Evolutionary conservation across 1,139 yeast genomes (phyloP), one percentile per base, ranked within the genome.

Genomic region (Meyerozyma athensensis): DNA sequence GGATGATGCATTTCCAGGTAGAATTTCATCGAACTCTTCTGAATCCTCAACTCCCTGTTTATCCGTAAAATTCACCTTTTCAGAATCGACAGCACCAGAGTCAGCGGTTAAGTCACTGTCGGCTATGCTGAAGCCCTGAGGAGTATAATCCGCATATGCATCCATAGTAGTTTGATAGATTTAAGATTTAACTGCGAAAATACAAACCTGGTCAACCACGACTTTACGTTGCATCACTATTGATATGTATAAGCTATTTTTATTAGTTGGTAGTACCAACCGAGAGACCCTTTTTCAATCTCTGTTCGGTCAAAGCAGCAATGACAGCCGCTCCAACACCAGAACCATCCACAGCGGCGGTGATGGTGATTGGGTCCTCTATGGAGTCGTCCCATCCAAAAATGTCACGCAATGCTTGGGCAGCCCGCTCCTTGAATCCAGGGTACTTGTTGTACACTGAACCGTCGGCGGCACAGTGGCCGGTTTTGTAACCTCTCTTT

Each of bases 291-390:
- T 74, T 69, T 38, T 69, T 68, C 54, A 85, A 68, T 68, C 97
- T 81, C 62, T 78, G 69, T 62, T 82, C 79, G 39, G 97, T 86
- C 64, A 90, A 76, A 40, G 97, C 97, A 39, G 97, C 97, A 65
- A 90, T 90, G 51, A 92, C 77, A 36, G 97, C 98, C 39, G 97
- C 97, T 56, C 97, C 97, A 33, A 86, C 97, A 66, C 97, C 98
- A 39, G 95, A 82, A 51, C 98, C 98, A 68, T 92, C 98, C 66
- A 90, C 97, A 46, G 98, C 97, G 40, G 90, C 84, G 31, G 85
- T 86, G 53, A 90, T 77, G 46, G 71, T 64, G 56, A 92, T 79
- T 47, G 97, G 97, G 58, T 85, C 86, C 47, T 81, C 79, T 39
- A 65, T 63, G 35, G 58, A 56, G 38, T 59, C 50, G 30, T 73